Conservation (phyloP, 169 alveolate species). For the Toxoplasma gondii region DNA sequence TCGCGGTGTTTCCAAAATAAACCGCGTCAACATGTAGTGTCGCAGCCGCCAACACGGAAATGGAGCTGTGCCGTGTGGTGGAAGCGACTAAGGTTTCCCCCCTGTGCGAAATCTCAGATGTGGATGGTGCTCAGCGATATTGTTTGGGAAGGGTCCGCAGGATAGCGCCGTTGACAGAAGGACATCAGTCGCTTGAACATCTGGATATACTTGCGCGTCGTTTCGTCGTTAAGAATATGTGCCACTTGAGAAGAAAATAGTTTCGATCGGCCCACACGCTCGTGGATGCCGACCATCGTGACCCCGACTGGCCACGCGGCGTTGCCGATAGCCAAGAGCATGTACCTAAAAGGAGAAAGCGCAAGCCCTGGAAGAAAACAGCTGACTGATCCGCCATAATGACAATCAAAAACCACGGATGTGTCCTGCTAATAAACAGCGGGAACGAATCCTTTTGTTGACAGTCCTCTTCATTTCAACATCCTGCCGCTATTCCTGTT, state of each 20-base stretch:
- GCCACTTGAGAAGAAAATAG: slow-evolving; percentile 89
- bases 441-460: too few species aligned
- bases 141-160: slow-evolving; percentile 69
- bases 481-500: too few species aligned
- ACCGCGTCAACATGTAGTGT: too few species aligned
- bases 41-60: too few species aligned
- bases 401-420: too few species aligned
- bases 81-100: too few species aligned
- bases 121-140: slow-evolving; percentile 25
- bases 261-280: slow-evolving; percentile 91
- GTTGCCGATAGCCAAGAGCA: slow-evolving; percentile 91
- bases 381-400: background rate
- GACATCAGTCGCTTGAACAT: slow-evolving; percentile 90
- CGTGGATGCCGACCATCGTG: slow-evolving; percentile 96
- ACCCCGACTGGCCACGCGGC: slow-evolving; percentile 94
- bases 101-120: background rate
- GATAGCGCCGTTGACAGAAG: slow-evolving; percentile 69
- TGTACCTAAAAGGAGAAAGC: slow-evolving; percentile 75
- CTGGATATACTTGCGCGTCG: slow-evolving; percentile 86
- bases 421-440: too few species aligned
- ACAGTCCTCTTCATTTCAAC: too few species aligned
- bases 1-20: too few species aligned
- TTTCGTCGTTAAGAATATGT: slow-evolving; percentile 93
- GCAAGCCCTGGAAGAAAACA: background rate
- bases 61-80: too few species aligned